phyloP scores from a whole-genome alignment of 2,329 filamentous ascomycete species.

The Didymella exigua region DNA sequence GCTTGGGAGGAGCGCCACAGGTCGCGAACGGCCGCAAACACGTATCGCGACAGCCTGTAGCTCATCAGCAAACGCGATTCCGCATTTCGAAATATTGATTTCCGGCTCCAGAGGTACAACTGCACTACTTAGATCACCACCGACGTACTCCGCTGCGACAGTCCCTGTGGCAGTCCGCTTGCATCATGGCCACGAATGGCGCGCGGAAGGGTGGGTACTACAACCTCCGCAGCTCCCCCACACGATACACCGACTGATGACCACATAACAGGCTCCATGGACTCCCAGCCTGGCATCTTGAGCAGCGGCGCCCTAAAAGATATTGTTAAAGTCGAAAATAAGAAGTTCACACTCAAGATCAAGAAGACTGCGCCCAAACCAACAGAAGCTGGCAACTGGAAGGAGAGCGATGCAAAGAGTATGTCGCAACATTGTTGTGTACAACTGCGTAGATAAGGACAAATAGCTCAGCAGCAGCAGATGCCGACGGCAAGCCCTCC shows the following conservation, averaged over 20 bases:
- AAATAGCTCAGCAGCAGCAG: slow-evolving; percentile 3
- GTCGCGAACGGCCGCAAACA: slow-evolving; percentile 11
- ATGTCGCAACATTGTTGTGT: slow-evolving; percentile 27
- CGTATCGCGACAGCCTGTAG: slow-evolving; percentile 18
- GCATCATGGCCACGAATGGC: slow-evolving; percentile 44
- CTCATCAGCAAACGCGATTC: slow-evolving; percentile 24
- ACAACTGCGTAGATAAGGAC: not conserved
- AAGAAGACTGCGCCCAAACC: slow-evolving; percentile 68
- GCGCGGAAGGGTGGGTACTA: slow-evolving; percentile 45
- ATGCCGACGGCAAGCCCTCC: slow-evolving; percentile 36
- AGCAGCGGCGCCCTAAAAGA: slow-evolving; percentile 40
- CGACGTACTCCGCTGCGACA: slow-evolving; percentile 44
- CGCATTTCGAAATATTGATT: slow-evolving; percentile 14
- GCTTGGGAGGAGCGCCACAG: slow-evolving; percentile 11
- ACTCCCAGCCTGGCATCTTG: slow-evolving; percentile 35
- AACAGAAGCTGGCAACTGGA: slow-evolving; percentile 73
- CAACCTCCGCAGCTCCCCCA: slow-evolving; percentile 21
- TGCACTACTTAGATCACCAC: slow-evolving; percentile 9
- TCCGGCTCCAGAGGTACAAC: not conserved
- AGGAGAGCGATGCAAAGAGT: slow-evolving; percentile 69
- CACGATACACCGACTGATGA: slow-evolving; percentile 26
- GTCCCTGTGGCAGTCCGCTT: not conserved
- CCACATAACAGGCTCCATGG: slow-evolving; percentile 33
- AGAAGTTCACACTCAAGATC: slow-evolving; percentile 53
- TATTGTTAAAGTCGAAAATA: slow-evolving; percentile 47